Conservation (phyloP, 2,329 filamentous ascomycete genomes). For the Myriosclerotinia scirpicola region DNA sequence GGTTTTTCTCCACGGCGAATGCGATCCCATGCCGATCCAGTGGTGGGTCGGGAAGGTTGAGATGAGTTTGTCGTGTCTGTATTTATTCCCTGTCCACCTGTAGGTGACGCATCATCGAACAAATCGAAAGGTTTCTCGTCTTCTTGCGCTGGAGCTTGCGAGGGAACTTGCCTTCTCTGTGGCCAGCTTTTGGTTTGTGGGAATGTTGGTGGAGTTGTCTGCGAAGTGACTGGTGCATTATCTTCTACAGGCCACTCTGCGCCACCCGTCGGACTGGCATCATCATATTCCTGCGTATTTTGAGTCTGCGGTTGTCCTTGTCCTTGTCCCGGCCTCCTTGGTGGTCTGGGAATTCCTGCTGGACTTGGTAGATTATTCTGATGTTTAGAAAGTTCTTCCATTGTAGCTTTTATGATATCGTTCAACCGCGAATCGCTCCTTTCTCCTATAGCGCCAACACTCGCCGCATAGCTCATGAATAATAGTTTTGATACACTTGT, state of each 20-base stretch:
- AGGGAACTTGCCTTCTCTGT: not conserved
- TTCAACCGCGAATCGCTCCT: slow-evolving; percentile 36
- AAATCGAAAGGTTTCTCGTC: slow-evolving; percentile 31
- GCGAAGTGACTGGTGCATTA: slow-evolving; percentile 13
- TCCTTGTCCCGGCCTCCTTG: slow-evolving; percentile 15
- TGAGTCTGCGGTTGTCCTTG: slow-evolving; percentile 25
- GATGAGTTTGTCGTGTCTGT: slow-evolving; percentile 20
- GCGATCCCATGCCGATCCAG: slow-evolving; percentile 40
- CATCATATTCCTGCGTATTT: slow-evolving; percentile 20
- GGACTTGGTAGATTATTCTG: slow-evolving; percentile 17
- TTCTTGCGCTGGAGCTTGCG: slow-evolving; percentile 19
- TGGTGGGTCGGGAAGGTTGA: not conserved
- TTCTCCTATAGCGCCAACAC: slow-evolving; percentile 34
- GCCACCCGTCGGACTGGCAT: slow-evolving; percentile 38
- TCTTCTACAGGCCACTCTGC: slow-evolving; percentile 28
- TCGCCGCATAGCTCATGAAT: slow-evolving; percentile 34
- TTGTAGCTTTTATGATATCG: slow-evolving; percentile 24
- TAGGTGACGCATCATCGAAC: slow-evolving; percentile 40
- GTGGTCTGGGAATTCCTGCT: slow-evolving; percentile 7
- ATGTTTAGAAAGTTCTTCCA: slow-evolving; percentile 20
- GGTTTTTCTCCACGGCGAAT: slow-evolving; percentile 34
- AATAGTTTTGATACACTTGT: slow-evolving; percentile 29
- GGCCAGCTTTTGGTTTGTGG: slow-evolving; percentile 13
- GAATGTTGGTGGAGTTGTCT: not conserved
- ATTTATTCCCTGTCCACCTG: slow-evolving; percentile 30